Base-by-base conservation (phyloP, 2,329 filamentous ascomycete genomes). In the Aspergillus hiratsukae region DNA sequence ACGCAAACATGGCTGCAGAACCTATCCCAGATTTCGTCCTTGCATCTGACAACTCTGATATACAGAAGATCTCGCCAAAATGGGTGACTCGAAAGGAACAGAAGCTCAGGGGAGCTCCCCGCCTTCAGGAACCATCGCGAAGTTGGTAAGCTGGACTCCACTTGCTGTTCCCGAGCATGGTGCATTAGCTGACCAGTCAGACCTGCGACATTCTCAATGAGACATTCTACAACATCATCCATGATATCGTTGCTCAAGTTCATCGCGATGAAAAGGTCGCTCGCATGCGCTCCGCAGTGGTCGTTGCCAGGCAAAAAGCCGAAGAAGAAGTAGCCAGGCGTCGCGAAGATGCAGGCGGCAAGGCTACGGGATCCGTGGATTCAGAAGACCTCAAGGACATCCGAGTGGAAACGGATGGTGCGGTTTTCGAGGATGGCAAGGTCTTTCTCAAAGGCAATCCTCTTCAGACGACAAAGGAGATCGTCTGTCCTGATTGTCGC, bases 231-330 rank as follows among this genome's bases (percentile, higher is more conserved):
- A 84, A 81, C 64, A 82, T 86, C 62, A 80, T 86, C 62, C 81
- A 85, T 69, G 80, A 83, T 63, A 78, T 83, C 25, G 80, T 84
- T 53, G 75, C 83, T 29, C 78, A 81, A 60, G 80, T 79, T 31
- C 84, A 87, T 66, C 82, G 82, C 59, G 76, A 82, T 56, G 83
- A 86, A 69, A 86, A 86, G 72, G 73, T 81, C 58, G 78, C 83
- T 45, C 80, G 83, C 56, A 83, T 83, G 80, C 79, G 79, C 72
- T 72, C 81, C 64, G 72, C 81, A 58, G 69, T 78, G 28, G 67
- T 78, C 25, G 58, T 75, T 45, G 72, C 75, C 40, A 68, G 75
- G 58, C 75, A 78, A 57, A 72, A 73, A 58, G 76, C 76, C 4
- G 76, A 78, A 60, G 70, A 72, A 49, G 73, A 76, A 54, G 69